Percentiles rank a stretch among this genome's conserved stretches.
Conservation (phyloP, 148 eudicot species). For the Vaccinium macrocarpon region DNA sequence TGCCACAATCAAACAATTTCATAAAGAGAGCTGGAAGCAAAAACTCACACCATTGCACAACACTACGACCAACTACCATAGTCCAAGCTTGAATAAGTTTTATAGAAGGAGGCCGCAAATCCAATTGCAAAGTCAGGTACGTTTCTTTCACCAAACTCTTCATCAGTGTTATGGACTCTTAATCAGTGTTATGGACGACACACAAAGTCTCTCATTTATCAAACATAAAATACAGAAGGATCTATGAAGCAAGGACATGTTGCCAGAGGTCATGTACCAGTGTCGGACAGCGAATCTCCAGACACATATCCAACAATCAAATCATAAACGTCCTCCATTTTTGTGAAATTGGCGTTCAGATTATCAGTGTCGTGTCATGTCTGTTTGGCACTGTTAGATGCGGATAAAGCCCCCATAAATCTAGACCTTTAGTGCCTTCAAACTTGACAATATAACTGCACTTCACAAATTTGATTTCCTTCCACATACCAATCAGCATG, state of each 20-base stretch:
- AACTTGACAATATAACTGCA: background rate
- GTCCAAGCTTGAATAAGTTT: background rate
- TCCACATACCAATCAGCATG: background rate
- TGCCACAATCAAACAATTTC: background rate
- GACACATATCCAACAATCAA: background rate
- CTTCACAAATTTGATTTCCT: background rate
- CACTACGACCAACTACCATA: background rate
- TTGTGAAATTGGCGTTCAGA: background rate
- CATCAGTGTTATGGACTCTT: background rate
- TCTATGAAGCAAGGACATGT: background rate
- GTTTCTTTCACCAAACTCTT: background rate
- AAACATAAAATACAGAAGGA: background rate
- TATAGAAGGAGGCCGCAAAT: background rate
- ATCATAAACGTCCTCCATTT: background rate
- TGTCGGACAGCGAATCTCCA: background rate
- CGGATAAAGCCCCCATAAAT: background rate
- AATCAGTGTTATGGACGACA: background rate
- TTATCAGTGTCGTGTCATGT: background rate
- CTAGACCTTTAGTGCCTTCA: background rate
- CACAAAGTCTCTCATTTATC: background rate
- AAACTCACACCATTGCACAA: background rate
- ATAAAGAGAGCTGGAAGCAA: background rate
- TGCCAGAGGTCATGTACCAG: background rate
- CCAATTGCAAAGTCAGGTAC: background rate
- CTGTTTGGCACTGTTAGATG: background rate